phyloP scores from a whole-genome alignment of 768 basidiomycete species.

The Hypsizygus marmoreus region DNA sequence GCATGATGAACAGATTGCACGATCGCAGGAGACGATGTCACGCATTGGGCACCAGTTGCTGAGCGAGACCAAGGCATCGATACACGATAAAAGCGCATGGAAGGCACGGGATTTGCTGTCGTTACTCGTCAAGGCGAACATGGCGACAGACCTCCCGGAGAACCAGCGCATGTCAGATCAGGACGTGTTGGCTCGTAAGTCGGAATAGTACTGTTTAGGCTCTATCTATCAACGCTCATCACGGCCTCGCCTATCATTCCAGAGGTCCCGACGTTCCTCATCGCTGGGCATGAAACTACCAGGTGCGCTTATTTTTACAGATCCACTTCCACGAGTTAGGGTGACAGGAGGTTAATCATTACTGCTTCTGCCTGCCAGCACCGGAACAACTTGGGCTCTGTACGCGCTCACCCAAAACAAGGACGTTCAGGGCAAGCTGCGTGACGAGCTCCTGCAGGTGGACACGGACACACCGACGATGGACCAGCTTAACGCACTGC shows the following conservation, averaged over 20 bases:
- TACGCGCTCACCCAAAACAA: conserved; percentile 52
- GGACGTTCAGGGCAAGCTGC: conserved; percentile 53
- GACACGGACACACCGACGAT: conserved; percentile 62
- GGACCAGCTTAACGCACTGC: conserved; percentile 66
- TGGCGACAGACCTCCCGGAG: conserved; percentile 41
- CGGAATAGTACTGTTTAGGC: no score
- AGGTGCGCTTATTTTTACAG: conserved; percentile 32
- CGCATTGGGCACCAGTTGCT: conserved; percentile 45
- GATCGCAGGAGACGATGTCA: conserved; percentile 36
- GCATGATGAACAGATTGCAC: conserved; percentile 13
- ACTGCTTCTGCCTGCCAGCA: conserved; percentile 22
- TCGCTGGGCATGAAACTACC: conserved; percentile 52
- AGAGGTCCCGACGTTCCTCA: conserved; percentile 53
- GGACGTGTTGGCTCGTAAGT: conserved; percentile 20
- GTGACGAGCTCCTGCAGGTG: conserved; percentile 55
- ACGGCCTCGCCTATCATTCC: no score
- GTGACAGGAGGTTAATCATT: no score
- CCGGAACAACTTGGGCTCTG: conserved; percentile 58
- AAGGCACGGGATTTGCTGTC: conserved; percentile 51
- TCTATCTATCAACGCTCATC: no score
- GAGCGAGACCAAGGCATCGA: conserved; percentile 39
- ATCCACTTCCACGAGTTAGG: no score
- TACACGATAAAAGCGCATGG: conserved; percentile 15
- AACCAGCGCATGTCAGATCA: conserved; percentile 20
- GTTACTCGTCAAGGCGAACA: conserved; percentile 48